phyloP scores from a whole-genome alignment of 495 filamentous ascomycete species.

The Aspergillus nanangensis region DNA sequence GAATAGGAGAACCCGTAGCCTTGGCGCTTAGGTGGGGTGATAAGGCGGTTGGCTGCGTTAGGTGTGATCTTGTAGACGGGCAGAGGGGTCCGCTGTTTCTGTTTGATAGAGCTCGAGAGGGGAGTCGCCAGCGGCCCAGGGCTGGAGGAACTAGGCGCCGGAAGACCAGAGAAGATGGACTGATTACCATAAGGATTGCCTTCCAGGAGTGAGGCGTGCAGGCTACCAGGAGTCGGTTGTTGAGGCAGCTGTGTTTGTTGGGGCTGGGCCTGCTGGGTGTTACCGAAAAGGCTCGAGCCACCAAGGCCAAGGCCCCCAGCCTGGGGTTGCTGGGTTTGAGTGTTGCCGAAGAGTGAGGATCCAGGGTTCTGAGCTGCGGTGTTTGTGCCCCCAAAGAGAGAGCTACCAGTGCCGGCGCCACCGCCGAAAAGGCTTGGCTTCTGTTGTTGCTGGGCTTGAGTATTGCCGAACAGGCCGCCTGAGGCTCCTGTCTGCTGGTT shows the following conservation, averaged over 20 bases:
- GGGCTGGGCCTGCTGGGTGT: conserved; percentile 43
- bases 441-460: conserved; percentile 33
- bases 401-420: conserved; percentile 25
- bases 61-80: conserved; percentile 89
- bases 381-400: conserved; percentile 43
- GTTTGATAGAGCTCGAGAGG: conserved; percentile 64
- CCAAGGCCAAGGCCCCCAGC: conserved; percentile 39
- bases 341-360: conserved; percentile 57
- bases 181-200: conserved; percentile 75
- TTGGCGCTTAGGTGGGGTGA: conserved; percentile 73
- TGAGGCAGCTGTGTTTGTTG: conserved; percentile 43
- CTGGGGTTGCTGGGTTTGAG: conserved; percentile 59
- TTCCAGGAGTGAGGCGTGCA: conserved; percentile 73
- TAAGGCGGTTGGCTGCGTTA: conserved; percentile 66
- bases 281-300: conserved; percentile 59
- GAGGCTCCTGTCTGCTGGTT: conserved; percentile 23
- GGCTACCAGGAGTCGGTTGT: conserved; percentile 53
- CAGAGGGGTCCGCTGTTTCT: conserved; percentile 69
- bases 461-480: conserved; percentile 47
- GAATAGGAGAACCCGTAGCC: conserved; percentile 89
- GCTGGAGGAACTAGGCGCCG: conserved; percentile 56
- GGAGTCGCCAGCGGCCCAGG: conserved; percentile 85
- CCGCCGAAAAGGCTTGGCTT: conserved; percentile 30
- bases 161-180: conserved; percentile 71
- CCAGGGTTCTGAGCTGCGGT: conserved; percentile 34